Base-by-base conservation (phyloP, 2,329 filamentous ascomycete species). In the Fusarium sp. region DNA sequence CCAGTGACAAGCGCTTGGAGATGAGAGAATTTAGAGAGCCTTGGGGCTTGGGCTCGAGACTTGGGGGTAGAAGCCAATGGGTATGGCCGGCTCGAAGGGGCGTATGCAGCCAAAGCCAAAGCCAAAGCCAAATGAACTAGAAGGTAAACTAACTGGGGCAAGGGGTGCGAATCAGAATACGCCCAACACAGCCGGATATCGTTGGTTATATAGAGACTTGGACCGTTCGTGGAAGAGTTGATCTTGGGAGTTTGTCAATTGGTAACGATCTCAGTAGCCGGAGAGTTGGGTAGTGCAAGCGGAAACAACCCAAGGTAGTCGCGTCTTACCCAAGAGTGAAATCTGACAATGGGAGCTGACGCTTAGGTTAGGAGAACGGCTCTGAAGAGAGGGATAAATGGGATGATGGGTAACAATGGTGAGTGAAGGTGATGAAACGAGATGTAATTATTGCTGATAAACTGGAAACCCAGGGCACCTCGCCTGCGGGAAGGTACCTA, bases 161-260 rank as follows among this genome's bases (percentile, higher is more conserved):
- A 67, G 48, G 54, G 56, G 65, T 51, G 51, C 60, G 56, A 62
- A 68, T 52, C 44, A 68, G 47, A 43, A 40, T 28, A 36, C 32
- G 36, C 32, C 38, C 45, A 40, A 39, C 34, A 42, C 48, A 38
- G 42, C 65, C 46, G 64, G 48, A 67, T 68, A 59, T 53, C 60
- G 65, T 68, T 68, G 65, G 61, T 47, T 54, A 36, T 45, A 66
- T 56, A 57, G 55, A 45, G 40, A 56, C 50, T 50, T 62, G 50
- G 44, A 54, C 65, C 50, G 65, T 51, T 66, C 56, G 56, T 68
- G 65, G 65, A 65, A 65, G 55, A 68, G 64, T 63, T 59, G 62
- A 47, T 60, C 44, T 56, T 34, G 40, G n/a, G n/a, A n/a, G 36
- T 7, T 30, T 24, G 39, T n/a, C 14, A 36, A 36, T 50, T 52